Evolutionary conservation across 2,329 filamentous ascomycete genomes (phyloP), one percentile per base, ranked within the genome.

Genomic region (Neoscytalidium dimidiatum): DNA sequence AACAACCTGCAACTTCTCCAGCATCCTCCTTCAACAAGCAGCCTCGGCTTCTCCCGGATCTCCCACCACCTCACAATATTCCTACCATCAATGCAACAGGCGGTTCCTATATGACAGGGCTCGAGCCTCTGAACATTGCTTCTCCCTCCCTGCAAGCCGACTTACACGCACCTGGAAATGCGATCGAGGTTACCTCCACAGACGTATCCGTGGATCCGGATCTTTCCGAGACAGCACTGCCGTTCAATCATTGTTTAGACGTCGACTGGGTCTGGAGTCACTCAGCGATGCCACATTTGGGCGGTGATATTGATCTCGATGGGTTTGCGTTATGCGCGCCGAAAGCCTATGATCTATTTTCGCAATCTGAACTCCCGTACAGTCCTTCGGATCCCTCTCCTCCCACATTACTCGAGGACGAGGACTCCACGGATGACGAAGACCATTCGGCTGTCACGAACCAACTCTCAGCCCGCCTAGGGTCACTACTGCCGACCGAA

Each of bases 221-320:
- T 33, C 7, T 31, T 53, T 35, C 51, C 3, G 33, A 21, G 9
- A 35, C 29, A 38, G n/a, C 51, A 7, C 29, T 56, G 7, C 51
- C 51, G 19, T 56, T 56, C 17, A 56, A 56, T 17, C 14, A 19
- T 31, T 56, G 29, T 11, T 19, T 56, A 14, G 51, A 56, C 17
- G 51, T 33, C n/a, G 51, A 56, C 33, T 56, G 51, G 51, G 51
- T 56, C 5, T 56, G 51, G 51, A 23, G 35, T 19, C 51, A 56
- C 21, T 35, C 51, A 11, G 28, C 28, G 26, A 21, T 31, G 29
- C 1, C 51, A 19, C 51, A 56, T 13, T 4, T 35, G 14, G 51
- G 35, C 19, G n/a, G 17, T 26, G 29, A 35, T 26, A 31, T 56
- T 14, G 26, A 38, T n/a, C 19, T 38, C 3, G 28, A 38, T 17